Evolutionary conservation across 2,329 filamentous ascomycete genomes (phyloP).

Genomic region (Neoarthrinium moseri): DNA sequence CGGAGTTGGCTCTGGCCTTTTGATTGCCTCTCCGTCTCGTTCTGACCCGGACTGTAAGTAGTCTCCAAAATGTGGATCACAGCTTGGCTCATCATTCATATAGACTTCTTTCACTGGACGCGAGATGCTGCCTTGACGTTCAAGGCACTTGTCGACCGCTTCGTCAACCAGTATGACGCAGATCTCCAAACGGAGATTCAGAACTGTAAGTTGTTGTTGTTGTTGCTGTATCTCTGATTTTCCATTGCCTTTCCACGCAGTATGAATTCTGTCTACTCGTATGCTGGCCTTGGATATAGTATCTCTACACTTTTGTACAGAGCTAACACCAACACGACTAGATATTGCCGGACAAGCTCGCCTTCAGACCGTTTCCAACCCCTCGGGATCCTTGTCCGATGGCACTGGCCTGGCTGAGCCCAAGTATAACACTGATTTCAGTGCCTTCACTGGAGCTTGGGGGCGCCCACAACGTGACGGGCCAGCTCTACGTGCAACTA

Average conservation of each 20-base stretch:
- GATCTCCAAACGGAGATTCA: conserved; percentile 60
- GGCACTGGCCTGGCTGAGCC: conserved; percentile 65
- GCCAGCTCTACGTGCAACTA: conserved; percentile 72
- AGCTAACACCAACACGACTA: too few relatives aligned
- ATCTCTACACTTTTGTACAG: too few relatives aligned
- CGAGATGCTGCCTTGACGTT: conserved; percentile 70
- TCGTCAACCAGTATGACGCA: conserved; percentile 56
- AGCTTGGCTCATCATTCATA: background rate
- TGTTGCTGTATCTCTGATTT: background rate
- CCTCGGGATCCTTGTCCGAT: conserved; percentile 57
- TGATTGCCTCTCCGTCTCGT: conserved; percentile 57
- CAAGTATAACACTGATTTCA: conserved; percentile 67
- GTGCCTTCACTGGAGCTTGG: conserved; percentile 67
- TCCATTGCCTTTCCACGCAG: too few relatives aligned
- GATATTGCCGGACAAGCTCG: conserved; percentile 64
- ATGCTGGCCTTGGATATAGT: too few relatives aligned
- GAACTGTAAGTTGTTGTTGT: conserved; percentile 40
- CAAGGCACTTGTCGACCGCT: conserved; percentile 67
- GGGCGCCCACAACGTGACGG: conserved; percentile 80
- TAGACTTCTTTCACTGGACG: conserved; percentile 79
- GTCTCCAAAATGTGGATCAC: background rate
- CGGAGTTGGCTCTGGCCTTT: conserved; percentile 48
- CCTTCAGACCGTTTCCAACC: conserved; percentile 67
- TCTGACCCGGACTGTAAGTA: conserved; percentile 54
- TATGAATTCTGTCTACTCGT: too few relatives aligned